phyloP scores from a whole-genome alignment of 129 eudicot species.

The Tagetes patula region DNA sequence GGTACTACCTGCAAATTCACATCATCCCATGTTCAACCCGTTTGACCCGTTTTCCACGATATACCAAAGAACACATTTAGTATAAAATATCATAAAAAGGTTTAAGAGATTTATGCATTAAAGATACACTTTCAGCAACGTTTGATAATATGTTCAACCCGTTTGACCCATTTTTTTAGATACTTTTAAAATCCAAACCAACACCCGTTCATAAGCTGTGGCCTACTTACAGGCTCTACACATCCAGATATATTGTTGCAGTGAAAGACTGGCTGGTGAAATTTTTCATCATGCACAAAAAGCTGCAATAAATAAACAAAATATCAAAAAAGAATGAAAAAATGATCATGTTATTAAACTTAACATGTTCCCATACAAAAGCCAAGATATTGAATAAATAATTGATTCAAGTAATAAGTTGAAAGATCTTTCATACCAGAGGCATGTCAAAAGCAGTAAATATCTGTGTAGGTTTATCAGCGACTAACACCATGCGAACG shows the following conservation, averaged over 20 bases:
- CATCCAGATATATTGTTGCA: constrained; percentile 86
- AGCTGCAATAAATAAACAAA: constrained; percentile 49
- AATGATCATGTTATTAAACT: not conserved
- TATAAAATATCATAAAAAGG: not conserved
- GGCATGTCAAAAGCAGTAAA: constrained; percentile 80
- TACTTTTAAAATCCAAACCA: not conserved
- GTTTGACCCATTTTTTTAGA: not conserved
- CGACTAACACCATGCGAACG: constrained; percentile 77
- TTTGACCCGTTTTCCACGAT: not conserved
- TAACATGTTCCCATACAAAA: not conserved
- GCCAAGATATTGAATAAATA: not conserved
- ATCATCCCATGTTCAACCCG: not conserved
- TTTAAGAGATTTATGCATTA: not conserved
- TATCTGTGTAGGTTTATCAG: constrained; percentile 65
- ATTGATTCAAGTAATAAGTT: not conserved
- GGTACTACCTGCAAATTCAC: constrained; percentile 66
- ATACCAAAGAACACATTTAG: not conserved
- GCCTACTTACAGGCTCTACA: constrained; percentile 81
- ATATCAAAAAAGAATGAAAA: not conserved
- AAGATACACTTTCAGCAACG: not conserved
- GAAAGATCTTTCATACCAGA: constrained; percentile 46
- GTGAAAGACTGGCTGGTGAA: constrained; percentile 78
- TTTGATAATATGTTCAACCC: not conserved
- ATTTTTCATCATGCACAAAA: constrained; percentile 60
- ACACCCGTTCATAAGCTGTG: not conserved